Percentiles rank a stretch among this genome's conserved stretches.
phyloP scores from a whole-genome alignment of 129 eudicot species.

The Flaveria brownii region DNA sequence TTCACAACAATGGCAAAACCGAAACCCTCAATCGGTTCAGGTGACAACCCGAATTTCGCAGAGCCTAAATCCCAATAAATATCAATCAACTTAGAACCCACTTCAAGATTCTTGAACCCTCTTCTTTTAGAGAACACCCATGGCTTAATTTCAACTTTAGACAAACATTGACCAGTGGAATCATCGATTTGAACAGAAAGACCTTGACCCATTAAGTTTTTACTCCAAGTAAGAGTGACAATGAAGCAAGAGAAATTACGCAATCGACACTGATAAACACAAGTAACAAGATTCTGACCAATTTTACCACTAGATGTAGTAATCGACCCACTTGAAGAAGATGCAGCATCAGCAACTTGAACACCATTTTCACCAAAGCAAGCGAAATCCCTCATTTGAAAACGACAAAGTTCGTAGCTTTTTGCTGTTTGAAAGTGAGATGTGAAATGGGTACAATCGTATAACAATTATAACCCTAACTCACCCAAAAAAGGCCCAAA shows the following conservation, averaged over 20 bases:
- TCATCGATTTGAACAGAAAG: constrained; percentile 55
- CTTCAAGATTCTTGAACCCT: constrained; percentile 51
- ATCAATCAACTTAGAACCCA: constrained; percentile 47
- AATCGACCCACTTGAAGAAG: constrained; percentile 41
- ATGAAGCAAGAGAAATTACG: constrained; percentile 50
- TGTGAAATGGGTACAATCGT: constrained; percentile 2
- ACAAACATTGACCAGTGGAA: constrained; percentile 41
- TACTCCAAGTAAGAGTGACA: constrained; percentile 65
- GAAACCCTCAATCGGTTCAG: constrained; percentile 70
- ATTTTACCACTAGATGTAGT: constrained; percentile 29
- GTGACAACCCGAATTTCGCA: constrained; percentile 66
- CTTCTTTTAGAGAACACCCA: constrained; percentile 63
- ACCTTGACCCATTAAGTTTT: constrained; percentile 80
- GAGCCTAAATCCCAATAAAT: constrained; percentile 63
- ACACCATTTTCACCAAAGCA: constrained; percentile 85
- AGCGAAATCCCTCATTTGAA: constrained; percentile 73
- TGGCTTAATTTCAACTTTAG: constrained; percentile 67
- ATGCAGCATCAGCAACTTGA: constrained; percentile 61
- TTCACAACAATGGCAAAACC: constrained; percentile 52
- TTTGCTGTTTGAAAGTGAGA: background rate
- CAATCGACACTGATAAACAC: constrained; percentile 62
- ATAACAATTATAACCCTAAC: background rate
- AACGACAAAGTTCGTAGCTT: constrained; percentile 8
- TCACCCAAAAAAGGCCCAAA: constrained; percentile 1
- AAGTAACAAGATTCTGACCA: constrained; percentile 67